phyloP scores from a whole-genome alignment of 164 flowering plant species.

The Stephania japonica region DNA sequence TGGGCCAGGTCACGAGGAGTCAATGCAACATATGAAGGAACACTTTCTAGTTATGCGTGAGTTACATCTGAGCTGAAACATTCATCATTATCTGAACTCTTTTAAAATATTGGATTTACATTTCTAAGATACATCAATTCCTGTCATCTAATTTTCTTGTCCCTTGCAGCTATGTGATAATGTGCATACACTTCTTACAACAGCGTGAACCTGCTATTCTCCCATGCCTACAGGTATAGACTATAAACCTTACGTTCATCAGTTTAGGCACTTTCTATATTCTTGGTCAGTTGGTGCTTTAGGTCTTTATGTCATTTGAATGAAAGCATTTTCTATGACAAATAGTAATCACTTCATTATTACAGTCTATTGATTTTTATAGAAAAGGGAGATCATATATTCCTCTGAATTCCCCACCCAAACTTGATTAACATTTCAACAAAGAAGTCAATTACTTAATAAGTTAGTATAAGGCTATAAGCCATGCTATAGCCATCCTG shows the following conservation, averaged over 20 bases:
- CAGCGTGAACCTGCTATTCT: conserved; percentile 85
- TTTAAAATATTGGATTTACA: not conserved
- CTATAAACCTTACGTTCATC: not conserved
- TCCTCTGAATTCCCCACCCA: too few relatives aligned
- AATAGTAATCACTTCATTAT: not conserved
- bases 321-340: not conserved
- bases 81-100: not conserved
- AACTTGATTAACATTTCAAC: too few relatives aligned
- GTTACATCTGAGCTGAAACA: conserved; percentile 25
- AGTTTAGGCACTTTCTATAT: not conserved
- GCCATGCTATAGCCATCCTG: too few relatives aligned
- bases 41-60: conserved; percentile 98
- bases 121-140: not conserved
- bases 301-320: not conserved
- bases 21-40: conserved; percentile 92
- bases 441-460: too few relatives aligned
- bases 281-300: not conserved
- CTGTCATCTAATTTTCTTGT: conserved; percentile 8
- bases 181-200: conserved; percentile 99
- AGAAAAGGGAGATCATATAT: too few relatives aligned
- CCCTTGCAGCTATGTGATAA: conserved; percentile 78
- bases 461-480: too few relatives aligned
- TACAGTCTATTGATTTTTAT: too few relatives aligned
- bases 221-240: conserved; percentile 90
- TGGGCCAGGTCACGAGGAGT: conserved; percentile 97